Conservation (phyloP, 2,329 filamentous ascomycete genomes). For the Biscogniauxia marginata region DNA sequence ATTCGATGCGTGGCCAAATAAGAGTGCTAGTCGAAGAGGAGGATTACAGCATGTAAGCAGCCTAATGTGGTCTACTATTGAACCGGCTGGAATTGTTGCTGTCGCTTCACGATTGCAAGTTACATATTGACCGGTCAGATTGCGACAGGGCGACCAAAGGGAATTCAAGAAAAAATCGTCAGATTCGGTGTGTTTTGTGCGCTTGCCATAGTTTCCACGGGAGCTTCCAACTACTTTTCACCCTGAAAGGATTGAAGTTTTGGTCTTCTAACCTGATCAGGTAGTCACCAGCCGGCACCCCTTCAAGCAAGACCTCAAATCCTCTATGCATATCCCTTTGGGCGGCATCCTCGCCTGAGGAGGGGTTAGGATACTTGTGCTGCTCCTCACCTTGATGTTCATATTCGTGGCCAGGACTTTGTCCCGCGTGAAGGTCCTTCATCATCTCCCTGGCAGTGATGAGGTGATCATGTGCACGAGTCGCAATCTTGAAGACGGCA, state of each 20-base stretch:
- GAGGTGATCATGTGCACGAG: slow-evolving; percentile 90
- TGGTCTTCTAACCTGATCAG: slow-evolving; percentile 72
- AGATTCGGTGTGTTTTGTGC: slow-evolving; percentile 49
- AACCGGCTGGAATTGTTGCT: background rate
- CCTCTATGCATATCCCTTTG: slow-evolving; percentile 52
- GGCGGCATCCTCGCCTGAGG: slow-evolving; percentile 36
- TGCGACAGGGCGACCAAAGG: background rate
- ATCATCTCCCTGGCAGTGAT: slow-evolving; percentile 94
- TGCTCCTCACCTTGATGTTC: slow-evolving; percentile 81
- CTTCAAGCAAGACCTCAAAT: slow-evolving; percentile 80
- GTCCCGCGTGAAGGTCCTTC: slow-evolving; percentile 70
- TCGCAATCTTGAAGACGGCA: slow-evolving; percentile 88
- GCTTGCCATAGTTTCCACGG: slow-evolving; percentile 71
- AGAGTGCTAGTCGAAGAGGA: background rate
- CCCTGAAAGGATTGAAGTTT: slow-evolving; percentile 81
- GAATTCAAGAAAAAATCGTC: slow-evolving; percentile 22
- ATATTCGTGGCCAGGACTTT: slow-evolving; percentile 79
- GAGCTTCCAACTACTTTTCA: slow-evolving; percentile 71
- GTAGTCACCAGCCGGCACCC: slow-evolving; percentile 75
- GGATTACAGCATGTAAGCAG: background rate
- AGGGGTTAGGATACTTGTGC: slow-evolving; percentile 46
- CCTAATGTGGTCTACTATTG: background rate
- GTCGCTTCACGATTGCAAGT: background rate
- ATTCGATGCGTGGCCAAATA: background rate
- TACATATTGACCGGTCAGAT: background rate